A percentile compares a stretch with the other conserved stretches of the same genome.
Evolutionary conservation across 2,329 filamentous ascomycete genomes (phyloP).

Genomic region (Nigrospora sphaerica): DNA sequence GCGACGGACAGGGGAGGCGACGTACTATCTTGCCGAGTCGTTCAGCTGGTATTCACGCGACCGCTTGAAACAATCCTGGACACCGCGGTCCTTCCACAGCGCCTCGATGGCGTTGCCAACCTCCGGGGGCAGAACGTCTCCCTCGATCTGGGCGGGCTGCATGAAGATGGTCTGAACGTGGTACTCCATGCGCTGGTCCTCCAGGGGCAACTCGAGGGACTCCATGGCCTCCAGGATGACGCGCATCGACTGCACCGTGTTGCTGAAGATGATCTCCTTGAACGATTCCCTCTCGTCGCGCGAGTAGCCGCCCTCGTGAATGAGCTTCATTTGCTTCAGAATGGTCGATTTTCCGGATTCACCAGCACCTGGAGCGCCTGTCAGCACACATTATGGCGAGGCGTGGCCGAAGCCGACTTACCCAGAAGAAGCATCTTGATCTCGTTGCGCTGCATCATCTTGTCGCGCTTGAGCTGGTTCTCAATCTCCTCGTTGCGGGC

Average conservation of each 20-base stretch:
- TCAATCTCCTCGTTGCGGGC: conserved; percentile 99
- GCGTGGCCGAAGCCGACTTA: conserved; percentile 40
- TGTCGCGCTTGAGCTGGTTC: conserved; percentile 97
- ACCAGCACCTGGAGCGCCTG: conserved; percentile 66
- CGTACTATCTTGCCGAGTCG: conserved; percentile 92
- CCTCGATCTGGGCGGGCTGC: conserved; percentile 95
- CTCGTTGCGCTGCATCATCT: conserved; percentile 98
- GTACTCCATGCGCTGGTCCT: conserved; percentile 90
- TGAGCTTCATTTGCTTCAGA: conserved; percentile 97
- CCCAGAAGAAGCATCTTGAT: conserved; percentile 99
- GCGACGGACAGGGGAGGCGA: conserved; percentile 14
- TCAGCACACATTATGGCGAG: background rate
- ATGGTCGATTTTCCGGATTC: conserved; percentile 96
- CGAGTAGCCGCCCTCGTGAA: conserved; percentile 97
- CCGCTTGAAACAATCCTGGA: conserved; percentile 91
- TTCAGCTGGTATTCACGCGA: conserved; percentile 95
- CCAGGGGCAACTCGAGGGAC: conserved; percentile 69
- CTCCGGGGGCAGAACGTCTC: conserved; percentile 87
- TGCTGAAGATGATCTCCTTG: conserved; percentile 67
- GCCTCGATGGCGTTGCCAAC: conserved; percentile 89
- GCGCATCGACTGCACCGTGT: conserved; percentile 63
- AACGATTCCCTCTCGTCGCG: conserved; percentile 72
- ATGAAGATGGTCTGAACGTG: conserved; percentile 98
- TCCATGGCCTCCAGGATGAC: conserved; percentile 65
- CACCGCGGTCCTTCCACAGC: conserved; percentile 86